These are phyloP conservation scores for Claviceps citrina DNA, from an alignment of 2,329 filamentous ascomycete genomes.

Conservation along the genomic window DNA sequence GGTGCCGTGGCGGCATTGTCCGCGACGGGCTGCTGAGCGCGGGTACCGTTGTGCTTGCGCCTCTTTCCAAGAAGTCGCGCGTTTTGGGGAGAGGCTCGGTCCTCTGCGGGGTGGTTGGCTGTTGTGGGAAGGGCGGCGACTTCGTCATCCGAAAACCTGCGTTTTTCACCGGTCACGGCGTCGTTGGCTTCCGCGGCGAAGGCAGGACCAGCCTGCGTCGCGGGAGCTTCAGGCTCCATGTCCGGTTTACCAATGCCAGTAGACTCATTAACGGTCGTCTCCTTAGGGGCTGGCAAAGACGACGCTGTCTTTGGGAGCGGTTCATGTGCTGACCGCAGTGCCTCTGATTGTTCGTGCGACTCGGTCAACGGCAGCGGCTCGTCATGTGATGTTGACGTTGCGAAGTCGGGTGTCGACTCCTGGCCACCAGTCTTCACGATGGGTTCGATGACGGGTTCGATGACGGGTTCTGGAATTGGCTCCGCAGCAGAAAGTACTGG, in stretches of 20 bases:
- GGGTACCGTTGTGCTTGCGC: conserved; percentile 20
- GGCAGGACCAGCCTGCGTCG: conserved; percentile 5
- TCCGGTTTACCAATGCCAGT: too few species aligned
- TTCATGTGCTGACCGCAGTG: background rate
- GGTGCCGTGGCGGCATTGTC: background rate
- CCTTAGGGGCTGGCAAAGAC: too few species aligned
- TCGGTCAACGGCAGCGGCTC: conserved; percentile 1
- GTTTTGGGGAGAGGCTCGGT: conserved; percentile 8
- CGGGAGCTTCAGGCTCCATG: conserved; percentile 2
- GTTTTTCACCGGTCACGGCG: conserved; percentile 17
- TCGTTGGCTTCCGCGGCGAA: conserved; percentile 9
- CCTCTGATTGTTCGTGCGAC: conserved; percentile 4
- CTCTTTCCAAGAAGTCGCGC: conserved; percentile 25
- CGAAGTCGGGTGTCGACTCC: conserved; percentile 11
- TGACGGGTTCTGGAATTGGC: conserved; percentile 6
- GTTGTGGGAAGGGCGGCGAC: conserved; percentile 14
- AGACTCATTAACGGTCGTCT: background rate
- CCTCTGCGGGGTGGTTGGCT: conserved; percentile 6
- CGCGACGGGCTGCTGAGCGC: background rate
- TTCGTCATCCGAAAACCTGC: conserved; percentile 29
- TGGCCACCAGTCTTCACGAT: conserved; percentile 12
- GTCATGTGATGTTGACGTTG: conserved; percentile 7
- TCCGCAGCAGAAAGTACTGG: background rate
- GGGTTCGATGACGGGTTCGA: conserved; percentile 14
- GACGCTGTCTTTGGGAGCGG: too few species aligned